A percentile compares a stretch with the other conserved stretches of the same genome.
These are phyloP conservation scores for Mallotus repandus DNA, from an alignment of 441 rosid species.

Conservation along the genomic window DNA sequence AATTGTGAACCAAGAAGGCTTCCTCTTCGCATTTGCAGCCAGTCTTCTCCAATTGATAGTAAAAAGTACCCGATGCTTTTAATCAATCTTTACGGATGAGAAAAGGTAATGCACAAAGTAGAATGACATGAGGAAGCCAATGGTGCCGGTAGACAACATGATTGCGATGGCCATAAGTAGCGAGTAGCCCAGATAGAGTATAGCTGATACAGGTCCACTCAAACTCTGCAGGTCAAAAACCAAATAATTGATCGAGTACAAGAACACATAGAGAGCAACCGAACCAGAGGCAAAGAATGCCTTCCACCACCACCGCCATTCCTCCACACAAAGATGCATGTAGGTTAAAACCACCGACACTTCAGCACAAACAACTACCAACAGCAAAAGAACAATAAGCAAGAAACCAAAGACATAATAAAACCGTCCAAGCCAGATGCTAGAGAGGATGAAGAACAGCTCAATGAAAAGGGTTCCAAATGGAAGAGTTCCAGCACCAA, in stretches of 20 bases:
- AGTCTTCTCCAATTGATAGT: constrained; percentile 21
- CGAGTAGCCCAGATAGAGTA: constrained; percentile 89
- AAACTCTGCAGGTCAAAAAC: constrained; percentile 86
- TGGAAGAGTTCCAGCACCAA: constrained; percentile 97
- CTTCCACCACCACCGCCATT: constrained; percentile 99
- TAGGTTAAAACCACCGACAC: constrained; percentile 93
- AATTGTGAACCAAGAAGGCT: constrained; percentile 23
- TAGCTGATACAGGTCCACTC: constrained; percentile 90
- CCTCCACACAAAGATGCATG: constrained; percentile 98
- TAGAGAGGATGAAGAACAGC: constrained; percentile 89
- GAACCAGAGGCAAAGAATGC: constrained; percentile 95
- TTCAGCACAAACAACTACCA: constrained; percentile 87
- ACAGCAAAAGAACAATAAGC: constrained; percentile 65
- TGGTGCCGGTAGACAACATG: constrained; percentile 89
- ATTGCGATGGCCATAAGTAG: constrained; percentile 89
- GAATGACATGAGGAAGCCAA: constrained; percentile 82
- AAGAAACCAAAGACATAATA: constrained; percentile 95
- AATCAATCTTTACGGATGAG: constrained; percentile 95
- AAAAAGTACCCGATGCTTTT: constrained; percentile 17
- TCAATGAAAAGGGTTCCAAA: constrained; percentile 96
- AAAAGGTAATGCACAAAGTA: constrained; percentile 92
- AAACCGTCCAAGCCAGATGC: constrained; percentile 95
- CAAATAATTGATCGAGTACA: constrained; percentile 88
- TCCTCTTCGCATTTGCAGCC: constrained; percentile 23
- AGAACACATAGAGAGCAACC: constrained; percentile 79